Evolutionary conservation across 345 rosid species (phyloP), one percentile per base, ranked within the genome.

Genomic region (Hibiscus syriacus): DNA sequence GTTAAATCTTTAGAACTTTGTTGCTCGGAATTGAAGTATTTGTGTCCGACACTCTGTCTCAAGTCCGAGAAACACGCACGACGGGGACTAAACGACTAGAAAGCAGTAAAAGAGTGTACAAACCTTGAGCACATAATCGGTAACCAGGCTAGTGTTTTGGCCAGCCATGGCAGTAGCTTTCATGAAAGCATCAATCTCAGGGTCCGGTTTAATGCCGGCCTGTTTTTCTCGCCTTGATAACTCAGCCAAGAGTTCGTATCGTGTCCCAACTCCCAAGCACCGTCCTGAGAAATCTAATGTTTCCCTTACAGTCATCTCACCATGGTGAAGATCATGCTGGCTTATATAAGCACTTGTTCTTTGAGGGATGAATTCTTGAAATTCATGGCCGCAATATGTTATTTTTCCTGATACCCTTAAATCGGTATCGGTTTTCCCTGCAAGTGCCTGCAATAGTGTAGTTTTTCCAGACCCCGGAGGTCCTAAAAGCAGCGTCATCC

Each of bases 251-350:
- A 86, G 58, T 1, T 77, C 80, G n/a, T 81, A 82, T 54, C 85
- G 70, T 1, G 70, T 68, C 30, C 92, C 87, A 14, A 84, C 86
- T 45, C 88, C 88, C 72, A 82, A 75, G 67, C 86, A 82, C 19
- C 85, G 82, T 14, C 86, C 85, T 0, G 91, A 82, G 72, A 86
- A 86, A 59, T 84, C 81, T 19, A 86, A 25, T 0, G 85, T 84
- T 75, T 86, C 91, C 69, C 82, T 73, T 4, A 82, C 91, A 1
- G 91, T 86, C 88, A 86, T 82, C 80, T 86, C 87, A 3, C 85
- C 91, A 25, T 73, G 73, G 64, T 86, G 88, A 67, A 84, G 86
- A 53, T 86, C 91, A 67, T 84, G 82, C 50, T 86, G 91, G 54
- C 91, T 80, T 25, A 84, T 80, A 59, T 84, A 86, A 52, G 87